Evolutionary conservation across 2,329 filamentous ascomycete species (phyloP).

Genomic region (Davidsoniella eucalypti): DNA sequence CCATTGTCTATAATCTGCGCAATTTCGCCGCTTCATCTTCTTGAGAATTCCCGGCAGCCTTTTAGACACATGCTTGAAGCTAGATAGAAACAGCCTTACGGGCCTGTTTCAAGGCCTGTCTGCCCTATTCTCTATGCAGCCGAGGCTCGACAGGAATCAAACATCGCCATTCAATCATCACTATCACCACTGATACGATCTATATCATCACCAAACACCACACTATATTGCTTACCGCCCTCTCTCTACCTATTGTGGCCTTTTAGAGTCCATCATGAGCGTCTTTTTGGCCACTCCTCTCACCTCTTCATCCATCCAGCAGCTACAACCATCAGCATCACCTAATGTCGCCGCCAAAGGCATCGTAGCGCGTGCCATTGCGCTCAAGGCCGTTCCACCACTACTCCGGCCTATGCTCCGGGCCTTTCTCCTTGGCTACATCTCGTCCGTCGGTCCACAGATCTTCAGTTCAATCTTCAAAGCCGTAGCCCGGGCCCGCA

Average conservation of each 20-base stretch:
- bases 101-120: no score
- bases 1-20: no score
- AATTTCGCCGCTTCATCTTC: no score
- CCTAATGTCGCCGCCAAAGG: slow-evolving; percentile 6
- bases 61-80: no score
- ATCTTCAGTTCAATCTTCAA: slow-evolving; percentile 37
- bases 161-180: no score
- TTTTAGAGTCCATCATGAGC: not conserved
- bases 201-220: no score
- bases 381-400: slow-evolving; percentile 26
- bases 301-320: not conserved
- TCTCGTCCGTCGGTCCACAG: slow-evolving; percentile 39
- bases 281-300: not conserved
- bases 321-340: not conserved
- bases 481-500: slow-evolving; percentile 21
- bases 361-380: not conserved
- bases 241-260: no score
- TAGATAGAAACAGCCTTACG: no score
- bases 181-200: no score
- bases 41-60: no score
- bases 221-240: not conserved
- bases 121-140: no score
- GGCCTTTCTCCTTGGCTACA: slow-evolving; percentile 45
- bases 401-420: slow-evolving; percentile 38
- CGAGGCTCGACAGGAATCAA: no score